Percentiles rank a stretch among this genome's conserved stretches.
These are phyloP conservation scores for Fonsecaea nubica DNA, from an alignment of 2,329 filamentous ascomycete species.

Conservation along the genomic window DNA sequence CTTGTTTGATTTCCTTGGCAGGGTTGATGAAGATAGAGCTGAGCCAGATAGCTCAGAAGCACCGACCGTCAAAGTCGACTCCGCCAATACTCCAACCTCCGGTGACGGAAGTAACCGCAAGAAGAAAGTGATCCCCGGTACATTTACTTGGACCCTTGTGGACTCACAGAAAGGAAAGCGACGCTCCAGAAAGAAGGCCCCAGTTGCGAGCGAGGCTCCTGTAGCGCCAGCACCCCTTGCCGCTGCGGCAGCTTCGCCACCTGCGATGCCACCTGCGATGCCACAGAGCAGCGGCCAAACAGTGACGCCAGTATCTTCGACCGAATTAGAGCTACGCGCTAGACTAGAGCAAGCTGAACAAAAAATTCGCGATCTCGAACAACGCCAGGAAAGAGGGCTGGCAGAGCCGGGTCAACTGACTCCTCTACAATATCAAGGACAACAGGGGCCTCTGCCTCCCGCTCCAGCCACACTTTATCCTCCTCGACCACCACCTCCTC, in stretches of 20 bases:
- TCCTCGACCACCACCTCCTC: not conserved
- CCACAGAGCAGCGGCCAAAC: not conserved
- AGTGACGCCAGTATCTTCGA: not conserved
- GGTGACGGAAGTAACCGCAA: not conserved
- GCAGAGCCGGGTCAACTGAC: slow-evolving; percentile 16
- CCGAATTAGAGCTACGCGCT: slow-evolving; percentile 10
- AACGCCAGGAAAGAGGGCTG: slow-evolving; percentile 4
- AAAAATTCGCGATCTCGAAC: slow-evolving; percentile 33
- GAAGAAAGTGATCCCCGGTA: slow-evolving; percentile 20
- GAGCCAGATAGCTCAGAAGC: slow-evolving; percentile 11
- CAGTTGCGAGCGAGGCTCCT: not conserved
- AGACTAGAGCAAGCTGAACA: slow-evolving; percentile 31
- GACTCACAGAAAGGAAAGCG: not conserved
- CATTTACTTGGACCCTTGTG: slow-evolving; percentile 22
- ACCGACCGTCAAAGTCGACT: not conserved
- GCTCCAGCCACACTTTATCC: not conserved
- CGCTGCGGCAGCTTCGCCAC: not conserved
- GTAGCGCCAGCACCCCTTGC: not conserved
- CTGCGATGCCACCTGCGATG: not conserved
- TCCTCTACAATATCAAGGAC: slow-evolving; percentile 13
- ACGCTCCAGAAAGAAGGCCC: not conserved
- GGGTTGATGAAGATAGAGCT: slow-evolving; percentile 18
- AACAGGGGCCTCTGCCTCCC: not conserved
- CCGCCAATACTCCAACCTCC: not conserved
- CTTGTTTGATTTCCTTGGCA: slow-evolving; percentile 37